A percentile compares a stretch with the other conserved stretches of the same genome.
Evolutionary conservation across 345 rosid genomes (phyloP).

Genomic region (Salix udensis): DNA sequence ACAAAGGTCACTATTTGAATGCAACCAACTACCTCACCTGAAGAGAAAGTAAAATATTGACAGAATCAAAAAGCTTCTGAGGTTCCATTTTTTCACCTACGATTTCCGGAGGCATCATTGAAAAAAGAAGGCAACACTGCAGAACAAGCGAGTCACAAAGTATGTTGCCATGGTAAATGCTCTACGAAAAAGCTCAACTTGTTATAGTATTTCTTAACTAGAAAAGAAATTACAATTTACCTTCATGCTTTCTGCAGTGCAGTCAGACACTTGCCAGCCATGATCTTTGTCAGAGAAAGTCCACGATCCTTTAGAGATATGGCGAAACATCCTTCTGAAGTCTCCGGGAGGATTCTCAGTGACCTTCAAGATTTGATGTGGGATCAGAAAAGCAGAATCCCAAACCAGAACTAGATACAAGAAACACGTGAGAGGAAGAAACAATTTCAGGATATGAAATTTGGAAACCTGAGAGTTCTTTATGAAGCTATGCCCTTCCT

Average conservation of each 20-base stretch:
- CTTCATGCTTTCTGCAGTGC: slow-evolving; percentile 26
- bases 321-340: slow-evolving; percentile 16
- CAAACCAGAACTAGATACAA: background rate
- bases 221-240: background rate
- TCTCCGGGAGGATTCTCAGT: slow-evolving; percentile 12
- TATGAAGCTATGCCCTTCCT: slow-evolving; percentile 15
- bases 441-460: background rate
- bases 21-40: slow-evolving; percentile 22
- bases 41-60: slow-evolving; percentile 32
- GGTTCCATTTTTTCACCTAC: slow-evolving; percentile 34
- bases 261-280: slow-evolving; percentile 25
- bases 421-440: background rate
- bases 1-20: background rate
- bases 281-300: slow-evolving; percentile 22
- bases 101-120: slow-evolving; percentile 23
- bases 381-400: background rate
- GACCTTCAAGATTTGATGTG: background rate
- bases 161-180: too few relatives aligned
- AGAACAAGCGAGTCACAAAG: background rate
- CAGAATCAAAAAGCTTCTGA: slow-evolving; percentile 24
- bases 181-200: too few relatives aligned
- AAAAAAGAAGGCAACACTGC: slow-evolving; percentile 36
- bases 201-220: too few relatives aligned
- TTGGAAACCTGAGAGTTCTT: slow-evolving; percentile 17
- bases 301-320: slow-evolving; percentile 16